Percentiles rank a stretch among this genome's conserved stretches.
Conservation (phyloP, 371 early-diverging fungal genomes). For the Nosema bombycis region DNA sequence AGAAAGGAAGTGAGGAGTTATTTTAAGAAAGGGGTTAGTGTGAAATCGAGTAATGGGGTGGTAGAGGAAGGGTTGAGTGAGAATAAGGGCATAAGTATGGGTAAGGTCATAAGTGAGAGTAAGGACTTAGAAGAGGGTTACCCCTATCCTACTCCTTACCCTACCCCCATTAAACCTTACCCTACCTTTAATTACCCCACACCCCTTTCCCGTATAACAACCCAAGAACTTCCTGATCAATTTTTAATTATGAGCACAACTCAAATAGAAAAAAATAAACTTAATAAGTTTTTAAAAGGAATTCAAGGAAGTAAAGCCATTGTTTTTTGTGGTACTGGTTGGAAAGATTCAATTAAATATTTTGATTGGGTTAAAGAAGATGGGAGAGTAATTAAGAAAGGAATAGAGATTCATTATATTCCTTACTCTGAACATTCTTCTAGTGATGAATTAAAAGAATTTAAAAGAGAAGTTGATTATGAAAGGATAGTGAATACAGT, state of each 20-base stretch:
- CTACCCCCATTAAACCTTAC: too few relatives aligned
- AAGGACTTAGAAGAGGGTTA: neutral
- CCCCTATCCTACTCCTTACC: too few relatives aligned
- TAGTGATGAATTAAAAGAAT: conserved; percentile 20
- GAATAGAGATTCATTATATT: conserved; percentile 29
- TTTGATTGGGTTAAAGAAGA: conserved; percentile 14
- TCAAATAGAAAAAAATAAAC: conserved; percentile 1
- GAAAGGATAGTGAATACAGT: conserved; percentile 32
- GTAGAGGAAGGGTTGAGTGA: neutral
- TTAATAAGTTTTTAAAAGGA: neutral
- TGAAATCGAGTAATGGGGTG: neutral
- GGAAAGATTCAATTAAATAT: conserved; percentile 24
- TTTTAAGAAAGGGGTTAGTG: neutral
- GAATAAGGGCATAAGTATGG: neutral
- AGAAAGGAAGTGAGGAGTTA: neutral
- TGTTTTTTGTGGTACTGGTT: conserved; percentile 38
- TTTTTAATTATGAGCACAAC: conserved; percentile 12
- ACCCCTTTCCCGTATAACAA: conserved; percentile 8
- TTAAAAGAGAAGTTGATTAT: conserved; percentile 12
- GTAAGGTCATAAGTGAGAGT: neutral
- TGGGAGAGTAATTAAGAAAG: conserved; percentile 31
- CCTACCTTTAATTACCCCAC: neutral
- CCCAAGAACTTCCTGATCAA: neutral
- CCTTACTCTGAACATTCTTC: conserved; percentile 43
- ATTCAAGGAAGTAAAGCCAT: conserved; percentile 4